Evolutionary conservation across 1,284 basidiomycete genomes (phyloP).

Genomic region (Austroboletus niveus): DNA sequence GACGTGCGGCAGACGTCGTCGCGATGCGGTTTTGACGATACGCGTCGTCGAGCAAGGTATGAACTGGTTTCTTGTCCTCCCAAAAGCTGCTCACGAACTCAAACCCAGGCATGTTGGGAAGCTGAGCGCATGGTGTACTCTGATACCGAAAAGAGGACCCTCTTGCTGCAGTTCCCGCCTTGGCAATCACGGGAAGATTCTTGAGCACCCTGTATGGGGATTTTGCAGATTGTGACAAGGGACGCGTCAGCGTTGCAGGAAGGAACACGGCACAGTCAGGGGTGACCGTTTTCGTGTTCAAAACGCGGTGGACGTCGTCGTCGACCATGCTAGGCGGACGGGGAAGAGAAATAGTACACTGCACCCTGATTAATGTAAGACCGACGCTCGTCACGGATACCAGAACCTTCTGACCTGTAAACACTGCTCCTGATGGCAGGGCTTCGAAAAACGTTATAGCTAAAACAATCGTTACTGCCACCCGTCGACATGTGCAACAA

Average conservation of each 20-base stretch:
- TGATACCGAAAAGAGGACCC: conserved; percentile 53
- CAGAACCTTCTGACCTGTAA: conserved; percentile 37
- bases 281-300: conserved; percentile 44
- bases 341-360: conserved; percentile 49
- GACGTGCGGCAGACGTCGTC: conserved; percentile 47
- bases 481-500: not conserved
- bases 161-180: conserved; percentile 36
- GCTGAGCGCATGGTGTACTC: conserved; percentile 45
- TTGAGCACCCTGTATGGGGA: conserved; percentile 50
- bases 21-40: conserved; percentile 60
- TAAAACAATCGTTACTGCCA: conserved; percentile 17
- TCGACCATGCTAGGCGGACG: conserved; percentile 39
- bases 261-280: conserved; percentile 52
- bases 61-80: conserved; percentile 59
- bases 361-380: conserved; percentile 36
- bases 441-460: conserved; percentile 50
- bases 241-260: conserved; percentile 35
- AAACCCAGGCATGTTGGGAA: conserved; percentile 45
- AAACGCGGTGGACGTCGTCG: conserved; percentile 37
- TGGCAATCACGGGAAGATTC: conserved; percentile 35
- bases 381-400: not conserved
- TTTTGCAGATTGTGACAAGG: conserved; percentile 40
- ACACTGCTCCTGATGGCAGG: conserved; percentile 42
- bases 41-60: conserved; percentile 47
- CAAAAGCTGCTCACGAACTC: conserved; percentile 54